Conservation (phyloP, 306 rosid species). For the Pyrus pyrifolia region DNA sequence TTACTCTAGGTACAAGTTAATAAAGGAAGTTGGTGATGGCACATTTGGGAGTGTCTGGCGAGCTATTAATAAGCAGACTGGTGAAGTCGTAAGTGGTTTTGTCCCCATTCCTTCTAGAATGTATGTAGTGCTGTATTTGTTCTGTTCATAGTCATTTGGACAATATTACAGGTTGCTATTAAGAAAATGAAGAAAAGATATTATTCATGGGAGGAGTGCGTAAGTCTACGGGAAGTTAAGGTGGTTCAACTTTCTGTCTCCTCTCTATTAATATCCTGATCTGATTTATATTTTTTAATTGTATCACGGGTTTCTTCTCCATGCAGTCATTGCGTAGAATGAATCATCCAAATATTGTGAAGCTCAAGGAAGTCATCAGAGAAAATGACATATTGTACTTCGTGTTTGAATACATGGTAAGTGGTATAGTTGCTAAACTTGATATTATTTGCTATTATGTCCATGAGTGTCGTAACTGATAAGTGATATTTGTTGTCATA, state of each 20-base stretch:
- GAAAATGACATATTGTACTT: constrained; percentile 82
- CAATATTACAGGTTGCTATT: constrained; percentile 71
- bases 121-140: not conserved
- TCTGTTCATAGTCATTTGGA: not conserved
- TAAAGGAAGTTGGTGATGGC: constrained; percentile 99
- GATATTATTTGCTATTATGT: not conserved
- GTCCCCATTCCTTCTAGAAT: not conserved
- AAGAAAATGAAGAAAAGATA: constrained; percentile 97
- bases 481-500: not conserved
- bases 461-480: not conserved
- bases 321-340: constrained; percentile 73
- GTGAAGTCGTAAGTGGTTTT: constrained; percentile 79
- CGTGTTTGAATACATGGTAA: constrained; percentile 93
- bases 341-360: constrained; percentile 93
- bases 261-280: not conserved
- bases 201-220: constrained; percentile 96
- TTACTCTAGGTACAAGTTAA: constrained; percentile 64
- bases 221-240: constrained; percentile 94
- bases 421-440: constrained; percentile 12
- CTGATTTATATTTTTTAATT: not conserved
- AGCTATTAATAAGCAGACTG: constrained; percentile 82
- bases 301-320: not conserved
- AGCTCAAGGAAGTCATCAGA: constrained; percentile 91
- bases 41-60: constrained; percentile 97
- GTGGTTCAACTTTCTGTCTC: constrained; percentile 24